Base-by-base conservation (phyloP, 148 eudicot species). In the Linanthus parryae region DNA sequence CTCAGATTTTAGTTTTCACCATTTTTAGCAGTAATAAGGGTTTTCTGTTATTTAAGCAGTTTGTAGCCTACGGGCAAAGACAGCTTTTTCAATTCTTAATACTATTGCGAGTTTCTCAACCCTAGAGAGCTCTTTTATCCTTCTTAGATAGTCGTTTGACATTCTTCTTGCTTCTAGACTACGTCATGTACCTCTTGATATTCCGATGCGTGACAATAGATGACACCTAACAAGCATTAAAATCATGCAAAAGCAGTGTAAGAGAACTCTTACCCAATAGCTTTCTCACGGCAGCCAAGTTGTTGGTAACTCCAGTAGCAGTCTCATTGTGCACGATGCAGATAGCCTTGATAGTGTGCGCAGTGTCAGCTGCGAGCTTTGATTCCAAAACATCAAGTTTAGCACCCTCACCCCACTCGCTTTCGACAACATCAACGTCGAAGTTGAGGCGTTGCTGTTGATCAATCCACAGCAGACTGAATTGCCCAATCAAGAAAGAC, bases 291-390 rank as follows among this genome's bases (percentile, higher is more conserved):
- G 94, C 62, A 54, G 96, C 90, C 71, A 92, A 66, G 74, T 92
- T 92, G 80, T 92, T 92, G 76, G 99, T 88, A 39, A 92, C 99
- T 27, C 99, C 99, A 50, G 99, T 92, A 18, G 99, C 96, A 8
- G 99, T 92, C 74, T 92, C 99, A 65, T 92, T 92, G 72, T 92
- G 99, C 26, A 92, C 99, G 49, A 92, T 88, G 70, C 99, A 92
- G 54, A 92, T 67, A 56, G 99, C 99, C 73, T 92, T 92, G 57
- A 92, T 88, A 28, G 88, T 82, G 46, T 88, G 99, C 9, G 73
- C 57, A 34, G 64, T 62, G 58, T 92, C 99, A 41, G 80, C 85
- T 28, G 83, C 96, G 25, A 92, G 61, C 58, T 92, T 88, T 13
- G 94, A 84, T 15, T 91, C 91, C 87, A 92, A 70, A 18, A 64